Evolutionary conservation across 179 eudicot species (phyloP), one percentile per base, ranked within the genome.

Genomic region (Beta macrorhiza): DNA sequence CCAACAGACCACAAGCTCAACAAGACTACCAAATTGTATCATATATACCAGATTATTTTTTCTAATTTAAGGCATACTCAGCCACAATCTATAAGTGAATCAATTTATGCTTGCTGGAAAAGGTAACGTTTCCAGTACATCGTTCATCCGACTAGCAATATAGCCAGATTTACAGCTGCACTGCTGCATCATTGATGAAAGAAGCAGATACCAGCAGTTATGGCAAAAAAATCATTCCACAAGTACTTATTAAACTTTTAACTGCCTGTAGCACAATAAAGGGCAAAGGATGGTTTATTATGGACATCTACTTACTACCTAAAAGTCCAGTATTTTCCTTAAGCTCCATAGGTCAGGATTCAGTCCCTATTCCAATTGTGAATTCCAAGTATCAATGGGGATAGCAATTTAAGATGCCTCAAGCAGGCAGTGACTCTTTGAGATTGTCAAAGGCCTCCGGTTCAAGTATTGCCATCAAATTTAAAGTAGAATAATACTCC

Each of bases 371-470:
- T 52, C 74, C 20, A 42, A 81, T 9, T 25, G 37, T 9, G 22
- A 22, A 81, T 9, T 45, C 37, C 15, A 44, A 22, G 17, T 55
- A 67, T 51, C 55, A 37, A 2, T 42, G 32, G 2, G 45, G 45
- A 75, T 59, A 58, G 53, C 71, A 75, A 15, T 25, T 45, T 57
- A 49, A 59, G n/a, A 81, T 56, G 71, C 42, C 29, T 29, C 15
- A 81, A 42, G 62, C 55, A 77, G n/a, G 72, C 22, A 51, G 49
- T 29, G 47, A 74, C 65, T n/a, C 7, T 8, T 2, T 37, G 51
- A 7, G 51, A 29, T 37, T 77, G 49, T 49, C 49, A 77, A 65
- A 69, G 44, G 72, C 25, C 76, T 49, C 57, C 15, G 69, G 69
- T 15, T 17, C 69, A 32, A 13, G 44, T 56, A 78, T 20, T 7